Evolutionary conservation across 352 stramenopile genomes (phyloP), one percentile per base, ranked within the genome.

Genomic region (Phytophthora constricta): DNA sequence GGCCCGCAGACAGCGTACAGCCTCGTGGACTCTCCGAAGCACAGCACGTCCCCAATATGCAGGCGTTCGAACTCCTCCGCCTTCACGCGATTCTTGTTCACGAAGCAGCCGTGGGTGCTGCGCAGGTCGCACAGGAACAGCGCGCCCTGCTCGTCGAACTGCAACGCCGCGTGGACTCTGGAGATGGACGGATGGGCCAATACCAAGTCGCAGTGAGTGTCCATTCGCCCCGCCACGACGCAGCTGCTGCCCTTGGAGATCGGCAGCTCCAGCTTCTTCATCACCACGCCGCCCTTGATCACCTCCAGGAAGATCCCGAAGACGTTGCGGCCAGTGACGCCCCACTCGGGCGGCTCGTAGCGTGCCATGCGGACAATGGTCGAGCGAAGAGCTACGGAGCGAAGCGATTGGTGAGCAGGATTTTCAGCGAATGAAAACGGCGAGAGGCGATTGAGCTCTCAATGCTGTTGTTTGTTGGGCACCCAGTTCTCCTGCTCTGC

Each of bases 11-110:
- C 53, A 0, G 78, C 83, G 60, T 97, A 96, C 45, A 95, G 74
- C 23, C 91, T 70, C 57, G 89, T 94, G 3, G 87, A 96, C 53
- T 95, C 88, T n/a, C 87, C 91, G 72, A 97, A 97, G 17, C 77
- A 84, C 14, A 97, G 17, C 39, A 97, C 66, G 71, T 97, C 91
- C 27, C 91, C 91, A 41, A 96, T 83, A 55, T 90, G 70, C 42
- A 97, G 62, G 7, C 74, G 74, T 65, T 81, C 61, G 53, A 87
- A 94, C 28, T 90, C 72, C 4, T 76, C 60, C 2, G 79, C 33
- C 10, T 55, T 13, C 9, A 84, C 45, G 9, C 84, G 79, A 27
- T 80, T 79, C 73, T 97, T 97, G 66, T 97, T 97, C 33, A 97
- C 70, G 42, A 84, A 90, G 46, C 85, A 96, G 34, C 91, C 91